A percentile compares a stretch with the other conserved stretches of the same genome.
Evolutionary conservation across 2,329 filamentous ascomycete genomes (phyloP).

Genomic region (Didymella sp.): DNA sequence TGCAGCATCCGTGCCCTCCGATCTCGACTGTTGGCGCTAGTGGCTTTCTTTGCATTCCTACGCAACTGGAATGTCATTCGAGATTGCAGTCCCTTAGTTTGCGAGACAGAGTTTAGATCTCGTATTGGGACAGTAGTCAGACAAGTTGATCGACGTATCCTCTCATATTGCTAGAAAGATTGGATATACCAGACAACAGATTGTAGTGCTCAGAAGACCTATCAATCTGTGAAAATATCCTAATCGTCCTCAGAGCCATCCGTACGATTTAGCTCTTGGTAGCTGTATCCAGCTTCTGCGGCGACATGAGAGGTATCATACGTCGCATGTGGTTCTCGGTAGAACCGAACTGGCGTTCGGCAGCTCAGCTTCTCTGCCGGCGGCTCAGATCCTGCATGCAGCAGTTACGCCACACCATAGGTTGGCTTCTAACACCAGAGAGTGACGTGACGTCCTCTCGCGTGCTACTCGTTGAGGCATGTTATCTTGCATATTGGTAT

Average conservation of each 20-base stretch:
- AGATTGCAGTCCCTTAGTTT: constrained; percentile 2
- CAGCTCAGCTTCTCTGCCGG: background rate
- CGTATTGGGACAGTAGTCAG: background rate
- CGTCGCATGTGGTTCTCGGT: background rate
- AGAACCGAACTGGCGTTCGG: background rate
- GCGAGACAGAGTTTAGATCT: constrained; percentile 6
- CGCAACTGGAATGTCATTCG: constrained; percentile 10
- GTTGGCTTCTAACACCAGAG: background rate
- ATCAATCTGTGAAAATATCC: too few relatives aligned
- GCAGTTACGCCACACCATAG: background rate
- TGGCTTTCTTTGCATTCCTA: constrained; percentile 2
- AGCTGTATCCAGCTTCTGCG: too few relatives aligned
- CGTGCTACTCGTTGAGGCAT: background rate
- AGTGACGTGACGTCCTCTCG: background rate
- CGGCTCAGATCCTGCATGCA: background rate
- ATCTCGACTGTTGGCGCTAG: constrained; percentile 4
- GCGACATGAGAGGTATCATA: too few relatives aligned
- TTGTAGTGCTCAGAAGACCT: too few relatives aligned
- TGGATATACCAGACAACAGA: too few relatives aligned
- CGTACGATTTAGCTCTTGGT: too few relatives aligned
- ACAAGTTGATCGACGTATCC: background rate
- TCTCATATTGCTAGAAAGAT: too few relatives aligned
- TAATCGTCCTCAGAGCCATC: too few relatives aligned
- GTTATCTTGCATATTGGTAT: background rate
- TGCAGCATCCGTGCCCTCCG: constrained; percentile 7